Evolutionary conservation across 2,329 filamentous ascomycete genomes (phyloP).

Genomic region (Remersonia thermophila): DNA sequence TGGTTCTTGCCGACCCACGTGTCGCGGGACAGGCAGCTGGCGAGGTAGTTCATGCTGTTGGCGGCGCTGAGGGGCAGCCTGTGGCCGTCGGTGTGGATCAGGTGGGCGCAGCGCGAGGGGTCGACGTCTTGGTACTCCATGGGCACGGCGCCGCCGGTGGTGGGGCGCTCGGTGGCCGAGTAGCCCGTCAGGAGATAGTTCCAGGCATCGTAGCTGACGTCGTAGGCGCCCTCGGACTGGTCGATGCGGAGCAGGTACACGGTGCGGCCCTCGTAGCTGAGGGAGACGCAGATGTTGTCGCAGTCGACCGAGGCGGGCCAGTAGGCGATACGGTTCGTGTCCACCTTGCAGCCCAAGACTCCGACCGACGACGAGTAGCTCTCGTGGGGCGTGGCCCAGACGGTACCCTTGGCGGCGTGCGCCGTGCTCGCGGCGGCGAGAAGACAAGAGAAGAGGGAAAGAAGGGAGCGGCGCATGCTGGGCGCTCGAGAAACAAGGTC

Average conservation of each 20-base stretch:
- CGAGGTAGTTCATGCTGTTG: conserved; percentile 45
- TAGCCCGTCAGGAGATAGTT: conserved; percentile 43
- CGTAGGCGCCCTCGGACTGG: conserved; percentile 41
- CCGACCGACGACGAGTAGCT: conserved; percentile 44
- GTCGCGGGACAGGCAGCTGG: conserved; percentile 32
- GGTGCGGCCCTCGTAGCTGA: conserved; percentile 34
- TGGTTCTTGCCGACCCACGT: conserved; percentile 43
- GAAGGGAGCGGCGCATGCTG: conserved; percentile 10
- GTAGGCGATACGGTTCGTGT: conserved; percentile 50
- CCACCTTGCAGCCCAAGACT: conserved; percentile 47
- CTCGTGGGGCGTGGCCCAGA: conserved; percentile 41
- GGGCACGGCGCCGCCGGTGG: conserved; percentile 35
- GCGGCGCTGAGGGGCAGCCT: conserved; percentile 42
- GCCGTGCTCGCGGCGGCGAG: conserved; percentile 11
- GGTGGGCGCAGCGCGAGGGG: conserved; percentile 34
- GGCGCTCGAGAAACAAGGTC: neutral
- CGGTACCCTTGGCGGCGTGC: conserved; percentile 16
- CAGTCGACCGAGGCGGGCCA: conserved; percentile 43
- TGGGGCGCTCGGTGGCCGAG: conserved; percentile 33
- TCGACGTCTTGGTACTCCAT: conserved; percentile 40
- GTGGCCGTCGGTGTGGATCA: conserved; percentile 35
- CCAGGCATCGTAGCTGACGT: conserved; percentile 50
- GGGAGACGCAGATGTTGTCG: conserved; percentile 43
- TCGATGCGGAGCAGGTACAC: conserved; percentile 48
- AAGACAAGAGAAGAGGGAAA: conserved; percentile 7